Base-by-base conservation (phyloP, 2,329 filamentous ascomycete genomes). In the Penicillium frequentans region DNA sequence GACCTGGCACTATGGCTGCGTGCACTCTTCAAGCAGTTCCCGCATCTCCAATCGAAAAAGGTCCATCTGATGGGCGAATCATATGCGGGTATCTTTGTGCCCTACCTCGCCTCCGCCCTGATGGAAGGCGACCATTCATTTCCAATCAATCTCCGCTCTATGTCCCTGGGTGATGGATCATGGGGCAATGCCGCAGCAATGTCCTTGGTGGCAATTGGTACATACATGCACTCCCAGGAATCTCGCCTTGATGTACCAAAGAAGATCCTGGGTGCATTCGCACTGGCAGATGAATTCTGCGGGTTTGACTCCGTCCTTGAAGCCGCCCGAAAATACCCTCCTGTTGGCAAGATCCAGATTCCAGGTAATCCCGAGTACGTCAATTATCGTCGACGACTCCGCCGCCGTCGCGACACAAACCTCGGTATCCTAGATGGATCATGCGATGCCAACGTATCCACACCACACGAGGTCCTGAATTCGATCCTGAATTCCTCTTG, bases 21-120 rank as follows among this genome's bases (percentile, higher is more conserved):
- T 27, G 59, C 47, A 6, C 74, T 75, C 59, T 67, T 73, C 29
- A 29, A 49, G 3, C 35, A 62, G 10, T 74, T 75, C 55, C 69
- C 71, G 2, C 62, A 71, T 23, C 59, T 74, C 2, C 58, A 65
- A n/a, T 61, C 62, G 3, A 73, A 73, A 53, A 65, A 66, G 10
- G 64, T 72, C 1, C 69, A 75, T 55, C 29, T 75, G n/a, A 70
- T 74, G 49, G 73, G 73, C n/a, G 71, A 75, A 56, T 74, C 72
- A 10, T 75, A 73, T 55, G 73, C 70, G 7, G 73, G 73, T 0
- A 69, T 75, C 45, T 75, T 73, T 54, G 67, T 77, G 24, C 73
- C 74, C 1, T 74, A 75, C 27, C 70, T 77, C 43, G 69, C 73
- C 21, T 60, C 64, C 6, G 66, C 65, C 11, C 65, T 77, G 21